Base-by-base conservation (phyloP, 2,329 filamentous ascomycete species). In the Pseudogymnoascus sp. region DNA sequence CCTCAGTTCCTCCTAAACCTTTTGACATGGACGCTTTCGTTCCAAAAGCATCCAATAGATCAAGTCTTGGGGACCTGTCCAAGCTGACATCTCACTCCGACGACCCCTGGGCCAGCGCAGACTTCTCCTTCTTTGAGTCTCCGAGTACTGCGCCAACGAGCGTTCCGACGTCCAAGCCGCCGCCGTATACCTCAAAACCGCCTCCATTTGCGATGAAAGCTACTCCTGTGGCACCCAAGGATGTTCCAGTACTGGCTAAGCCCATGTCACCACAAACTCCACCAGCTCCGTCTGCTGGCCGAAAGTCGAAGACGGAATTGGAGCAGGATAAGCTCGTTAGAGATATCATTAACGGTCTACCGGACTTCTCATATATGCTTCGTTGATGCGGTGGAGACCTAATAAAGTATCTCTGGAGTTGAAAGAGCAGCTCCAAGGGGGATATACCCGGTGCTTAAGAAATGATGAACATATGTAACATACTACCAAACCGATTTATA, bases 291-390 rank as follows among this genome's bases (percentile, higher is more conserved):
- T 25, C 43, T 30, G 43, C 18, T 20, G 47, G n/a, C n/a, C 62
- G 64, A 11, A 70, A 68, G 61, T 62, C 66, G 3, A 65, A 61
- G 58, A 64, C 67, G 18, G 69, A 72, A 47, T 58, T 66, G 15
- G 71, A 72, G 20, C 70, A 74, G 50, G 71, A 72, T 62, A 64
- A 62, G 57, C 64, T 71, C 30, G 70, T 72, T 7, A 67, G 66
- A 25, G 63, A 62, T 33, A 68, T 74, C 8, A 62, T 74, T 12
- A 68, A 68, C 28, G 66, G 66, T 2, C 62, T 74, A 9, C 72
- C 72, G 1, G 68, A 74, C 63, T 63, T 74, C 14, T 68, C 68
- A 11, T 74, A 73, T 64, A 74, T 74, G 72, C 61, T 74, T 57
- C 41, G 59, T 18, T 60, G 8, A 58, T 57, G 35, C 33, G 25